Evolutionary conservation across 805 yeast species (phyloP), one percentile per base, ranked within the genome.

Genomic region (Candida ovalis): DNA sequence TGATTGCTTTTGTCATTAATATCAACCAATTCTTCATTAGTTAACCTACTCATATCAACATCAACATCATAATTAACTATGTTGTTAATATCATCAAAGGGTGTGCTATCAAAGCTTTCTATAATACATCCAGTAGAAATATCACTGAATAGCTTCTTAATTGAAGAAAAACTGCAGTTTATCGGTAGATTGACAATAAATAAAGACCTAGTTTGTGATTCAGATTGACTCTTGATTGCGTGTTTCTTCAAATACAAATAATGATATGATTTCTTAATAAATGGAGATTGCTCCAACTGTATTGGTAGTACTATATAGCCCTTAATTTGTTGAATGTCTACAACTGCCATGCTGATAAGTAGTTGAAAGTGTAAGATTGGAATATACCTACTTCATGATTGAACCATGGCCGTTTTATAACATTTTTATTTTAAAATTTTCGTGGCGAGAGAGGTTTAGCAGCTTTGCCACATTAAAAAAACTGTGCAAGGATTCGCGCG

Each of bases 141-240:
- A 13, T 74, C 68, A 46, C 75, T 75, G 57, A 89, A 79, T 38
- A 82, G 75, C 47, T 71, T 73, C 59, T 80, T 84, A 42, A 89
- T 61, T 32, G 71, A 70, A 39, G 74, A 72, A 15, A 78, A 59
- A 22, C 75, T 72, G 6, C 89, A 74, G 48, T 77, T 75, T 21
- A 84, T 68, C 1, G 97, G 97, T 37, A 89, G 68, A 61, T 91
- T 90, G 49, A 86, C 80, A 5, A 85, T 63, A 67, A 91, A 91
- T n/a, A 91, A 64, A 25, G 86, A 75, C 44, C 86, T 72, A 44
- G 77, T 76, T 18, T 62, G 66, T 19, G 74, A 65, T 30, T 76
- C 75, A 2, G 70, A 66, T 30, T 70, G 72, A 69, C 54, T 42
- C 49, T 52, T 67, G 22, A 76, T 68, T 22, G 68, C 66, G 61